Evolutionary conservation across 1,139 yeast species (phyloP), one percentile per base, ranked within the genome.

Genomic region (Candida sojae): DNA sequence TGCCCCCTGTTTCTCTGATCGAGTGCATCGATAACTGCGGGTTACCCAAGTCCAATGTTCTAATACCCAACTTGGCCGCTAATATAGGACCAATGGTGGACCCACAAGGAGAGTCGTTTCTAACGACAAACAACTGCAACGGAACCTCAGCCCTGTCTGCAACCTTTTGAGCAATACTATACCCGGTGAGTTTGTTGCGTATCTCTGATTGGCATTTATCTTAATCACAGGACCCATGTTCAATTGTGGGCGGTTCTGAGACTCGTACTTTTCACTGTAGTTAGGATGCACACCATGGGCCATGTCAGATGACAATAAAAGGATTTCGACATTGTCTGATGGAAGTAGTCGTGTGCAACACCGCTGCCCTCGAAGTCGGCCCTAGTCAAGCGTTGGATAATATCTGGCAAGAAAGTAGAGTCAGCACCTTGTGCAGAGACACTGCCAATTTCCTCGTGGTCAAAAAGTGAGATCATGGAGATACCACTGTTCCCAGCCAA

Each of bases 271-370:
- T 45, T 77, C 79, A 8, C 80, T 71, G 66, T 92, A 93, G 67
- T 93, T 93, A 52, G 99, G 99, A 64, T 93, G 97, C 35, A 92
- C 86, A 30, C 97, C 98, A 63, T 93, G 99, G 1, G 98, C 97
- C 84, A 90, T 93, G 64, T 93, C 99, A 0, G 97, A 90, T 0
- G 98, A 92, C 45, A 93, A 69, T 57, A 93, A 79, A 93, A 92
- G 1, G 98, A 90, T 63, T 85, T 87, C 11, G 96, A 81, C 69
- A 87, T 80, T 0, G 90, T 70, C 63, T 86, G 85, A 55, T 81
- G 79, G 54, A 82, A 79, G 44, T 67, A 63, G 58, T 64, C 55
- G 11, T 49, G 36, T 10, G 29, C 13, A 4, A 23, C 6, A 9
- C 42, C 31, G 5, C 56, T 56, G 25, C 56, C 57, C 6, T 48